These are phyloP conservation scores for Rosa hybrid DNA, from an alignment of 331 rosid species.

Conservation along the genomic window DNA sequence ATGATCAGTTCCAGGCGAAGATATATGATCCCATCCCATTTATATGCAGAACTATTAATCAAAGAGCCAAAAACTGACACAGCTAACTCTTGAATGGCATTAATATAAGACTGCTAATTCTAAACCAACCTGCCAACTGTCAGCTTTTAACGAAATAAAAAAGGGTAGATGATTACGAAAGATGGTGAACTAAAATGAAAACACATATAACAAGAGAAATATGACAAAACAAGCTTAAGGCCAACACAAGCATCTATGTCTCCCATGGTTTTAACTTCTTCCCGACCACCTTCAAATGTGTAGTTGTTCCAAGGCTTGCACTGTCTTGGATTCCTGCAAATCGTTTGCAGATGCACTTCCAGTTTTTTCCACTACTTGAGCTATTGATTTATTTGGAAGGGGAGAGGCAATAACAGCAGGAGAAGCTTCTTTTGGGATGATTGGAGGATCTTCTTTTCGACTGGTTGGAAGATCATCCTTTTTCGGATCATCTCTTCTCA, in stretches of 20 bases:
- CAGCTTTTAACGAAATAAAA: conserved; percentile 55
- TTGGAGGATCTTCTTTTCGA: conserved; percentile 29
- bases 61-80: conserved; percentile 33
- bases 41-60: conserved; percentile 26
- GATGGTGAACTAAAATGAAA: conserved; percentile 41
- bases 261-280: conserved; percentile 25
- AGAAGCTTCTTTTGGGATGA: conserved; percentile 26
- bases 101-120: conserved; percentile 53
- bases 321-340: conserved; percentile 24
- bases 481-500: conserved; percentile 39
- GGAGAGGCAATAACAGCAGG: conserved; percentile 13
- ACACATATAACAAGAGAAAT: conserved; percentile 45
- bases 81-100: conserved; percentile 46
- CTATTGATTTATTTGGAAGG: conserved; percentile 34
- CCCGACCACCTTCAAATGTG: conserved; percentile 54
- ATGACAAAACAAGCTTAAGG: conserved; percentile 38
- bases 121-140: conserved; percentile 64
- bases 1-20: background rate
- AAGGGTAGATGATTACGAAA: conserved; percentile 37
- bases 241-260: conserved; percentile 36
- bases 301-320: conserved; percentile 63
- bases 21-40: conserved; percentile 6
- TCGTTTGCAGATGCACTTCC: background rate
- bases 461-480: conserved; percentile 43
- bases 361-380: conserved; percentile 43